Evolutionary conservation across 148 eudicot species (phyloP), one percentile per base, ranked within the genome.

Genomic region (Fallopia convolvulus): DNA sequence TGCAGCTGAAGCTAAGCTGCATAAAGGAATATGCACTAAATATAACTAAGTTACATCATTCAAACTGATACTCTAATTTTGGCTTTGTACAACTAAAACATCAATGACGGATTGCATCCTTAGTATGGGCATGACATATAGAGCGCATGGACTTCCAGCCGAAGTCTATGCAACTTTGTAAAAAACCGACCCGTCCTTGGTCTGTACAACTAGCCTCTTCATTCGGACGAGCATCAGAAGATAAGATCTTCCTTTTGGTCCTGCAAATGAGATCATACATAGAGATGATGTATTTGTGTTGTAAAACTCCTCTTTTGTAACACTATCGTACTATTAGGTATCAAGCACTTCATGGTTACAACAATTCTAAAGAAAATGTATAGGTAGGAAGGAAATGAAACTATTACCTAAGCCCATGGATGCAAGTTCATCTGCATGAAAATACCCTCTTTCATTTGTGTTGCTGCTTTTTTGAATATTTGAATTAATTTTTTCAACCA

Each of bases 241-340:
- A 52, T 88, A 91, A 12, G 98, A 89, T 82, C 92, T 89, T 61
- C 82, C 92, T 80, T 89, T 93, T 53, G 84, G 80, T 70, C 98
- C 98, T 93, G 90, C 88, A 85, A 56, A 42, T 42, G 53, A 79
- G 11, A 66, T 33, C n/a, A 66, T 12, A 66, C 42, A 21, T 9
- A 66, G 15, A 26, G 72, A 66, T 66, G 71, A 65, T 65, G 41
- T 30, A 26, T 65, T 65, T 41, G 42, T 26, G 15, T 11, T 66
- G 8, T 36, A 18, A 33, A 65, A 32, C 42, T 36, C 17, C 20
- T 63, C 8, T 63, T 32, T 42, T 3, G 20, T 33, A 23, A 58
- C 17, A 53, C 6, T 33, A 60, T 23, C 6, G 20, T 30, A 40
- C 7, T 3, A 21, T 12, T 14, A 50, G 55, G 18, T 50, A 50